Base-by-base conservation (phyloP, 2,329 filamentous ascomycete genomes). In the Apiospora pterosperma region DNA sequence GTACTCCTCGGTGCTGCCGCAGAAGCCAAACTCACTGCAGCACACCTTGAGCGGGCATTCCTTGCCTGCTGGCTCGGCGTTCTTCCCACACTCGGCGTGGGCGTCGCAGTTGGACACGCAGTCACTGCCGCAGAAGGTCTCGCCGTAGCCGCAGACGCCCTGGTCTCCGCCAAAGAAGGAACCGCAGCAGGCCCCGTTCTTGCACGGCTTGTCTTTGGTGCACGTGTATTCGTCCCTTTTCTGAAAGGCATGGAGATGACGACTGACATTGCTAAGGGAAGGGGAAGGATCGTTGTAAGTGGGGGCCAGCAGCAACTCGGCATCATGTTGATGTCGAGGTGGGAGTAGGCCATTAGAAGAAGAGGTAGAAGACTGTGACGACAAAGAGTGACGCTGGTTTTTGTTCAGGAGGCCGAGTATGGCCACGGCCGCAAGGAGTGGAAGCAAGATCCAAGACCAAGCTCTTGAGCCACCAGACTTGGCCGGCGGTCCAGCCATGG, bases 1-100 rank as follows among this genome's bases (percentile, higher is more conserved):
- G 36, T 66, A 70, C 14, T 68, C 66, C 3, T 58, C 23, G 3
- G 64, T 68, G 4, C 61, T 64, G 52, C 69, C 69, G 62, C 73
- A 75, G 63, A 73, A 75, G 31, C 73, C 70, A 61, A 66, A 73
- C 34, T 68, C 52, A 39, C 66, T 69, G 55, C 72, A 74, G 66
- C 73, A 75, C 5, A 75, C 72, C 48, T 73, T 73, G 14, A 73
- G 67, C n/a, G n/a, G 38, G 38, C 38, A 41, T 41, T 41, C 38
- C 38, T 41, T 41, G 38, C 38, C 38, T 10, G 38, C 38, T 41
- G 38, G 38, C 10, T 41, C 38, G 38, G 38, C 38, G 38, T 41
- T 11, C 38, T 41, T 10, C 38, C 38, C 38, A 41, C 38, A 41
- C 38, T 41, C 38, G 38, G 38, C 38, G 38, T 41, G 38, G 38